Evolutionary conservation across 768 basidiomycete species (phyloP), one percentile per base, ranked within the genome.

Genomic region (Suillus americanus): DNA sequence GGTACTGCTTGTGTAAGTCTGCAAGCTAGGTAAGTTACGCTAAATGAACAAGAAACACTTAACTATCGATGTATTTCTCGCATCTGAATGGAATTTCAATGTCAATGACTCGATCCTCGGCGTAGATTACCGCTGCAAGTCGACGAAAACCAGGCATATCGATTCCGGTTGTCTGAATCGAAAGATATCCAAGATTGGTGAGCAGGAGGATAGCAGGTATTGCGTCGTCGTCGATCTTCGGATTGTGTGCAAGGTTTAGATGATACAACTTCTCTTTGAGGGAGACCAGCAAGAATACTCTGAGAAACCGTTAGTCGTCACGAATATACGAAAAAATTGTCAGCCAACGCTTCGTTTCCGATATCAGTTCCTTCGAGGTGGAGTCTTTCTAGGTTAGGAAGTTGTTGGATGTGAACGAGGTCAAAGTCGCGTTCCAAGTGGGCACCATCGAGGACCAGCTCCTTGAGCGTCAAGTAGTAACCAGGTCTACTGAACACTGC

Each of bases 61-160:
- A 67, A 89, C 88, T 75, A 61, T 84, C 77, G 37, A 91, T 71
- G 68, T 89, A 89, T 2, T 69, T 65, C 61, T 85, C 82, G 68
- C 88, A 89, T 8, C 67, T 68, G 16, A 72, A 73, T 23, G 89
- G 87, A 41, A 88, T 80, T 69, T 86, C 83, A 61, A 89, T 74
- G 64, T 82, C 80, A 57, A 88, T 77, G 23, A 77, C 63, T 6
- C 82, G 79, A 16, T 74, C 71, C 30, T 81, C 79, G 41, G 73
- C 67, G 61, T 73, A 64, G 50, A 84, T 77, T 9, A 67, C 67
- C 13, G 69, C 67, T 0, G 83, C 82, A 30, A 89, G 75, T 12
- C 78, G 79, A 35, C 89, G 83, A 35, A 90, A 73, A 3, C 89
- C 89, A 3, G 73, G 71, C 83, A 90, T 89, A 37, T 77, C 76